These are phyloP conservation scores for Elsinoe ampelina DNA, from an alignment of 2,329 filamentous ascomycete species.

Conservation along the genomic window DNA sequence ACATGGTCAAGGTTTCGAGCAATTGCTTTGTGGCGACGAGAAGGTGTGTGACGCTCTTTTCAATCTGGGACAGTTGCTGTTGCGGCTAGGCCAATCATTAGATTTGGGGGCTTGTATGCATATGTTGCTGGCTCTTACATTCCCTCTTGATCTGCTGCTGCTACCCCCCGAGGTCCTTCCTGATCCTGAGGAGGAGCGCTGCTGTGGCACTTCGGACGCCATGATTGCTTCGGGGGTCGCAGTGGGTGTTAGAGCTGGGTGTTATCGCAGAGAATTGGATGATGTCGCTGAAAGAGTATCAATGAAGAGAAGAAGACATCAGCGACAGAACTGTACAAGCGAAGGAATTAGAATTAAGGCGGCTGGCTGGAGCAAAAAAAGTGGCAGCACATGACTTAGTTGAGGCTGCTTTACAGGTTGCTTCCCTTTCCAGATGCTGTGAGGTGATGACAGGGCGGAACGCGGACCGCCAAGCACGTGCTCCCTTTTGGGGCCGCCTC, in stretches of 20 bases:
- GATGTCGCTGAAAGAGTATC: slow-evolving; percentile 5
- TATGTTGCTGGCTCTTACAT: slow-evolving; percentile 13
- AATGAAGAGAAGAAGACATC: slow-evolving; percentile 1
- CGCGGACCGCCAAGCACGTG: neutral
- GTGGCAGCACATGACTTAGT: slow-evolving; percentile 3
- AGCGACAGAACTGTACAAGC: slow-evolving; percentile 5
- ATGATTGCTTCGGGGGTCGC: slow-evolving; percentile 38
- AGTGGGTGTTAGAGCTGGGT: neutral
- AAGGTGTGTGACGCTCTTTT: slow-evolving; percentile 96
- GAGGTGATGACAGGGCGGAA: neutral
- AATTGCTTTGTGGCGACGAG: slow-evolving; percentile 96
- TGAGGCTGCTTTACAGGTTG: neutral
- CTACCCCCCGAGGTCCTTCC: slow-evolving; percentile 46
- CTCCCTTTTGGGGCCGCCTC: neutral
- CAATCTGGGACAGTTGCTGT: slow-evolving; percentile 85
- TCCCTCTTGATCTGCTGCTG: slow-evolving; percentile 28
- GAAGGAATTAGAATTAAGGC: slow-evolving; percentile 3
- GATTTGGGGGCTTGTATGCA: neutral
- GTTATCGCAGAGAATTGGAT: no score
- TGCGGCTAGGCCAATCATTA: slow-evolving; percentile 43
- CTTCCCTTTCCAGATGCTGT: neutral
- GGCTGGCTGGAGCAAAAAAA: neutral
- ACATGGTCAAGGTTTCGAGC: slow-evolving; percentile 92
- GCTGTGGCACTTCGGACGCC: slow-evolving; percentile 28
- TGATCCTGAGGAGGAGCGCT: slow-evolving; percentile 49